Percentiles rank a stretch among this genome's conserved stretches.
phyloP scores from a whole-genome alignment of 768 basidiomycete species.

The Russula sp. region DNA sequence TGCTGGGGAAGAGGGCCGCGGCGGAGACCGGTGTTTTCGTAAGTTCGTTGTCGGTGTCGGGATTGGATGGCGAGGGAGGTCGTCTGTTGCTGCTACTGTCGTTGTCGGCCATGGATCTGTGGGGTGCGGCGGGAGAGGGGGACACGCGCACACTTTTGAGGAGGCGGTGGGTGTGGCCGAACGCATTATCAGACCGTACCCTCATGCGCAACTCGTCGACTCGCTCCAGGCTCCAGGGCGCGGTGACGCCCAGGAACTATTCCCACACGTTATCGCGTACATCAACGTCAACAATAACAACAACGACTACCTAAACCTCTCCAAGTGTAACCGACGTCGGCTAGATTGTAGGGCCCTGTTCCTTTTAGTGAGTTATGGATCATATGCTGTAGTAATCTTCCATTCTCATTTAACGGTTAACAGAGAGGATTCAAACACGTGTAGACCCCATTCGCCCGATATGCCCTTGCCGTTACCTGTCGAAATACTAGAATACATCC shows the following conservation, averaged over 20 bases:
- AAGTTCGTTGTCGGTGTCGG: neutral
- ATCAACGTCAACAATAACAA: neutral
- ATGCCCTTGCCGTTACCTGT: constrained; percentile 12
- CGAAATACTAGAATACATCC: constrained; percentile 5
- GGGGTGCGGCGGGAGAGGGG: constrained; percentile 3
- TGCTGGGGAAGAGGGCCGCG: neutral
- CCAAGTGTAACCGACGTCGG: no score
- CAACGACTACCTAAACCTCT: neutral
- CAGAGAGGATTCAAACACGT: neutral
- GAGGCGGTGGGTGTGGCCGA: neutral
- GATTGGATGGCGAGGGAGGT: neutral
- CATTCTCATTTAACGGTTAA: no score
- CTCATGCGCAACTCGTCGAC: neutral
- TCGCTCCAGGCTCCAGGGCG: neutral
- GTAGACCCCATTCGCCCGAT: neutral
- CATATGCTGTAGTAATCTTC: neutral
- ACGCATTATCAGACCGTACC: neutral
- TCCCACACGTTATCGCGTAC: neutral
- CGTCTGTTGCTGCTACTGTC: neutral
- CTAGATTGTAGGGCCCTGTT: no score
- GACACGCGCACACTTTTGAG: neutral
- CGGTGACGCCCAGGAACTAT: neutral
- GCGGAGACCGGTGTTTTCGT: neutral
- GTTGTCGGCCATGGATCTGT: neutral
- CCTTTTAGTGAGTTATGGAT: no score